Conservation (phyloP, 805 yeast species). For the Millerozyma acaciae region DNA sequence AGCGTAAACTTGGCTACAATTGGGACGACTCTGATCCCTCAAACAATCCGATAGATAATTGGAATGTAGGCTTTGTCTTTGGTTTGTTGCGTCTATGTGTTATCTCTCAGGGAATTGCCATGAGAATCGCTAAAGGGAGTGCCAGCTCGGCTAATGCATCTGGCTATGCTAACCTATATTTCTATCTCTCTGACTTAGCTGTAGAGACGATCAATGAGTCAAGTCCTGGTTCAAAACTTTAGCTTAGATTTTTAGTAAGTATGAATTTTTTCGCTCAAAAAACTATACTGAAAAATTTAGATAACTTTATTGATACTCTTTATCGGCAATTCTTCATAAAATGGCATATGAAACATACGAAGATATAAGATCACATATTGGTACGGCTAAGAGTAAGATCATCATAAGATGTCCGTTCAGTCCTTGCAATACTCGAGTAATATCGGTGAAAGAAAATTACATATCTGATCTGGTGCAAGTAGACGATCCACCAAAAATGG, state of each 20-base stretch:
- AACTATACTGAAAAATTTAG: no score
- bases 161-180: slow-evolving; percentile 33
- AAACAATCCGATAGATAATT: slow-evolving; percentile 42
- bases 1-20: slow-evolving; percentile 15
- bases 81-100: slow-evolving; percentile 53
- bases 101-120: slow-evolving; percentile 60
- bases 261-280: no score
- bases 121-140: slow-evolving; percentile 47
- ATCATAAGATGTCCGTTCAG: slow-evolving; percentile 19
- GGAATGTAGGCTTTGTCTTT: slow-evolving; percentile 54
- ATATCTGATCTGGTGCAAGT: slow-evolving; percentile 9
- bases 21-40: slow-evolving; percentile 33
- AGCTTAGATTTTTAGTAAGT: no score
- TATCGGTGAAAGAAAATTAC: slow-evolving; percentile 5
- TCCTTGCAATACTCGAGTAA: slow-evolving; percentile 16
- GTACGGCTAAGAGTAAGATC: no score
- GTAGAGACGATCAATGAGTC: slow-evolving; percentile 13
- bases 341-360: no score
- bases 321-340: no score
- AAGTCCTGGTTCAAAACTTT: slow-evolving; percentile 3
- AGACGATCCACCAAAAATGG: slow-evolving; percentile 28
- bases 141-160: slow-evolving; percentile 53
- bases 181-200: slow-evolving; percentile 28
- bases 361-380: no score
- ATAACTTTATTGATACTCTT: no score